Conservation (phyloP, 1,284 basidiomycete genomes). For the Chalciporus sp. region DNA sequence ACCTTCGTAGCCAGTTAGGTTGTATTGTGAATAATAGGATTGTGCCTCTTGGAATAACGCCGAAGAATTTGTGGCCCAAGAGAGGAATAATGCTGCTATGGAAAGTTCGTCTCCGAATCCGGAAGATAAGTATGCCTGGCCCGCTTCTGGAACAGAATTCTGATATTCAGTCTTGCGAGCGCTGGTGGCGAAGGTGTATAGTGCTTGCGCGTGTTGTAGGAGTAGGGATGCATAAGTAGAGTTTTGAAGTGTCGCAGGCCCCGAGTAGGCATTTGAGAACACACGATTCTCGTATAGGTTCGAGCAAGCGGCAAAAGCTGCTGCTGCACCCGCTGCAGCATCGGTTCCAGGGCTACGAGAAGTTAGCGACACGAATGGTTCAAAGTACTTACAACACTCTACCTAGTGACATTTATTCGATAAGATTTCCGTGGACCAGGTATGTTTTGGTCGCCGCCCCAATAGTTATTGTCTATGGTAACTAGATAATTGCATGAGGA, state of each 20-base stretch:
- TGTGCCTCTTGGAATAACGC: conserved; percentile 68
- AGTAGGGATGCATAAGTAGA: conserved; percentile 71
- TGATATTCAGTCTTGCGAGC: conserved; percentile 63
- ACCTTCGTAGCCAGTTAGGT: conserved; percentile 52
- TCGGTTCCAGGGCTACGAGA: conserved; percentile 78
- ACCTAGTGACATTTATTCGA: conserved; percentile 70
- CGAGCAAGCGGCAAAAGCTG: conserved; percentile 86
- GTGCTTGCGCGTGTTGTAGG: conserved; percentile 69
- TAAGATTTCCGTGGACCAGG: conserved; percentile 75
- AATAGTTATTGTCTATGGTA: conserved; percentile 75
- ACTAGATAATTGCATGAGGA: conserved; percentile 36
- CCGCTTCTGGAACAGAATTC: conserved; percentile 64
- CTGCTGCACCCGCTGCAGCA: conserved; percentile 78
- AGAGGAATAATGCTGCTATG: conserved; percentile 76
- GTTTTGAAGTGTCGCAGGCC: conserved; percentile 72
- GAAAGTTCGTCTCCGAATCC: conserved; percentile 70
- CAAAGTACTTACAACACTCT: not conserved
- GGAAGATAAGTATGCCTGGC: conserved; percentile 73
- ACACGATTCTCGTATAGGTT: conserved; percentile 69
- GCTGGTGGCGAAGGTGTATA: conserved; percentile 75
- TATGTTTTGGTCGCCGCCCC: conserved; percentile 86
- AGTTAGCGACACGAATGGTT: conserved; percentile 12
- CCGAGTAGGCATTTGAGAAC: conserved; percentile 54
- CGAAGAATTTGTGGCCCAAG: conserved; percentile 68
- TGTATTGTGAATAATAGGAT: conserved; percentile 60